Evolutionary conservation across 179 eudicot species (phyloP), one percentile per base, ranked within the genome.

Genomic region (Sideroxylon spinosum): DNA sequence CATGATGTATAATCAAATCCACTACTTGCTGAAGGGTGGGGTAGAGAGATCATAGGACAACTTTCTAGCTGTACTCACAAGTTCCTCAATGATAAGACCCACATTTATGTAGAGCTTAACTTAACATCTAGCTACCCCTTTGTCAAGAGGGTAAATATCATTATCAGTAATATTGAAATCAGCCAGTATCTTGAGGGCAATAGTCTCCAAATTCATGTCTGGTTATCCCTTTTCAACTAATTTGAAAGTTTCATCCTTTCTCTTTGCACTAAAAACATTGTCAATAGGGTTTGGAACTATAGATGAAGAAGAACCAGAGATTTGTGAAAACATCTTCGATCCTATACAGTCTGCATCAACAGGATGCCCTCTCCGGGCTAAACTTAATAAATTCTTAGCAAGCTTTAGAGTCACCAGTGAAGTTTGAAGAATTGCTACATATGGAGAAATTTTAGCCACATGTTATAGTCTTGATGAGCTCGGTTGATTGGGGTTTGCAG

Each of bases 1-100:
- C 99, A 96, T 69, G 98, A 91, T 72, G 94, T 98, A 90, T 94
- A 94, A 66, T 37, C 90, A 84, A 82, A 92, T 89, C 99, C 99
- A 96, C 75, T 97, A 84, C 81, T 94, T 96, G 37, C 97, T 93
- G 88, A 96, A 83, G 76, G 84, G 78, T 37, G 70, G 99, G 97
- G 85, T 97, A 94, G 76, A 96, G 92, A 56, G 68, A 89, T n/a
- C n/a, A n/a, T 95, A 84, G 14, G 99, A 92, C 76, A 90, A 79
- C 86, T 96, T 92, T 63, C 88, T 79, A 74, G 91, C 84, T 76
- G 88, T 79, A 28, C 99, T 98, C 32, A 83, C 87, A 75, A 92
- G 87, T 89, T 92, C 97, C 84, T 94, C 95, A 63, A 89, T 80
- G 56, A 87, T 79, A 67, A 83, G 78, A 79, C 56, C 82, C 65